Evolutionary conservation across 345 rosid species (phyloP).

Genomic region (Populus pruinosa): DNA sequence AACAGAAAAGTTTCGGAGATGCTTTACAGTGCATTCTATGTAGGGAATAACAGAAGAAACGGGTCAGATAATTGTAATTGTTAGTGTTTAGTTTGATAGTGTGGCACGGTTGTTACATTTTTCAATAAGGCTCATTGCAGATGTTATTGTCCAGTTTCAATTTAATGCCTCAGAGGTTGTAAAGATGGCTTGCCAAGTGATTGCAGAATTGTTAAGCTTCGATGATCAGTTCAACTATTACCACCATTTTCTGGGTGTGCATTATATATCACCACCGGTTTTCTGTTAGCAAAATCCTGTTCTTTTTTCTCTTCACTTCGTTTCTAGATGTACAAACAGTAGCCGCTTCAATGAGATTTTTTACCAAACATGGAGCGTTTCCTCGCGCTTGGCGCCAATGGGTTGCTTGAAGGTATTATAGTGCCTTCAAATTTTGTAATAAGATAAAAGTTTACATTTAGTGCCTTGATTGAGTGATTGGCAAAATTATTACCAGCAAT

Average conservation of each 20-base stretch:
- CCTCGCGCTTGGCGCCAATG: no score
- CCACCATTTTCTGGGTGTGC: neutral
- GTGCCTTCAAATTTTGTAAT: no score
- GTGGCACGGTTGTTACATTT: conserved; percentile 26
- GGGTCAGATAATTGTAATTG: conserved; percentile 30
- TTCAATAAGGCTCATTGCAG: conserved; percentile 24
- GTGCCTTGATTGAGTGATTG: neutral
- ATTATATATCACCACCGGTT: no score
- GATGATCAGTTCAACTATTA: neutral
- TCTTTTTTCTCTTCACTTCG: no score
- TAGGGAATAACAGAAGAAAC: conserved; percentile 30
- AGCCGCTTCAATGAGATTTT: no score
- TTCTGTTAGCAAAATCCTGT: no score
- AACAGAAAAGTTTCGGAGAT: conserved; percentile 30
- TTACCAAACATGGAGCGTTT: no score
- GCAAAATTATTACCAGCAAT: no score
- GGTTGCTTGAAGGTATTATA: no score
- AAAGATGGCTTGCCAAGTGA: neutral
- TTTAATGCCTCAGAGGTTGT: neutral
- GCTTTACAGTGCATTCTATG: conserved; percentile 22
- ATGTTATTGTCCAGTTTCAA: neutral
- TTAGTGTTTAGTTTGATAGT: conserved; percentile 22
- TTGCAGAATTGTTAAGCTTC: neutral
- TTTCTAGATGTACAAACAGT: no score
- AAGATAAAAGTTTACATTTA: no score